Evolutionary conservation across 176 grass and related monocot genomes (phyloP).

Genomic region (Carex cristatella): DNA sequence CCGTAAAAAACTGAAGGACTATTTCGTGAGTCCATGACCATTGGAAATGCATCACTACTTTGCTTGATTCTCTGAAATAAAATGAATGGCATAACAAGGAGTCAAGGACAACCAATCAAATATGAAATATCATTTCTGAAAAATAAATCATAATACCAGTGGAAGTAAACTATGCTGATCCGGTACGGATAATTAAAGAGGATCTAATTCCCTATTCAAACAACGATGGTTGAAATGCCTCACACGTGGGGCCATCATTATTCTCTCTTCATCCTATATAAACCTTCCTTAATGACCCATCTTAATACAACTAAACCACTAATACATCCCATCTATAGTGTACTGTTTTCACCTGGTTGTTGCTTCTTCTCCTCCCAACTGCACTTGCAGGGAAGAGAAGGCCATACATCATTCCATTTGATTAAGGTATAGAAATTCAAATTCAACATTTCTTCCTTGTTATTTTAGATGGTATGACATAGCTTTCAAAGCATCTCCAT

Average conservation of each 20-base stretch:
- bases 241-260: conserved; percentile 11
- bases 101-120: neutral
- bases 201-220: conserved; percentile 33
- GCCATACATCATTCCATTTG: neutral
- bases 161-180: conserved; percentile 26
- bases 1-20: neutral
- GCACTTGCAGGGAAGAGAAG: neutral
- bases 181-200: conserved; percentile 1
- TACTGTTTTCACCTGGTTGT: neutral
- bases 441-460: neutral
- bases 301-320: neutral
- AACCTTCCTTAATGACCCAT: conserved; percentile 13
- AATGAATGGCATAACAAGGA: neutral
- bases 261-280: conserved; percentile 14
- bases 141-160: conserved; percentile 4
- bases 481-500: too few relatives aligned
- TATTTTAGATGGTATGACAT: neutral
- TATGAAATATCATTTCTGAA: neutral
- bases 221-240: conserved; percentile 27
- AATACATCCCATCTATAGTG: neutral
- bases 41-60: neutral
- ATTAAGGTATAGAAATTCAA: neutral
- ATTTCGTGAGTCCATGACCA: neutral
- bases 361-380: neutral
- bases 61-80: conserved; percentile 20